These are phyloP conservation scores for Astraeus odoratus DNA, from an alignment of 768 basidiomycete genomes.

Conservation along the genomic window DNA sequence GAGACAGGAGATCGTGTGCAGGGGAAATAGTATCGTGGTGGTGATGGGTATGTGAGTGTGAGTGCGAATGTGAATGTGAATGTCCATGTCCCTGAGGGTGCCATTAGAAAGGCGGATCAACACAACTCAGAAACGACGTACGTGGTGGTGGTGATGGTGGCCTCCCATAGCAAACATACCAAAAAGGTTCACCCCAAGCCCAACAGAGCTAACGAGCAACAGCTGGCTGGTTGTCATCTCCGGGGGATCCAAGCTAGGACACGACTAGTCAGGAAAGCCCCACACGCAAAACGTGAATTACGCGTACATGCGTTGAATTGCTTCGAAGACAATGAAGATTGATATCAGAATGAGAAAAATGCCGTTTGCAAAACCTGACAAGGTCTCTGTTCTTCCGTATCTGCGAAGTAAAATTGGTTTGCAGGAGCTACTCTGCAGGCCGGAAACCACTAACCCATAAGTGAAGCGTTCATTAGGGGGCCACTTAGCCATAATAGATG, in stretches of 20 bases:
- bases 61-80: constrained; percentile 45
- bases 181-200: constrained; percentile 90
- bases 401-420: constrained; percentile 35
- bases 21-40: constrained; percentile 30
- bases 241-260: constrained; percentile 75
- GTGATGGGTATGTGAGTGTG: constrained; percentile 51
- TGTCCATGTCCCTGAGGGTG: constrained; percentile 6
- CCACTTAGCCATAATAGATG: constrained; percentile 98
- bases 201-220: constrained; percentile 80
- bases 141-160: constrained; percentile 70
- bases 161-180: constrained; percentile 99
- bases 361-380: constrained; percentile 97
- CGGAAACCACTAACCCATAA: constrained; percentile 62
- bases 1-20: constrained; percentile 8
- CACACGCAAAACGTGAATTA: not conserved
- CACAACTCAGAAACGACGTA: constrained; percentile 26
- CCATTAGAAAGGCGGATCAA: not conserved
- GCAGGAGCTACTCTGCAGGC: not conserved
- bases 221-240: constrained; percentile 97
- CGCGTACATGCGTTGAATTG: constrained; percentile 83
- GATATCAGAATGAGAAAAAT: constrained; percentile 91
- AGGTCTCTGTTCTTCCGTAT: constrained; percentile 92
- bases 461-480: constrained; percentile 91
- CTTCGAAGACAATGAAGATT: constrained; percentile 97
- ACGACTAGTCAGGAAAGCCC: not conserved